These are phyloP conservation scores for Trichoderma oligosporum DNA, from an alignment of 2,329 filamentous ascomycete genomes.

Conservation along the genomic window DNA sequence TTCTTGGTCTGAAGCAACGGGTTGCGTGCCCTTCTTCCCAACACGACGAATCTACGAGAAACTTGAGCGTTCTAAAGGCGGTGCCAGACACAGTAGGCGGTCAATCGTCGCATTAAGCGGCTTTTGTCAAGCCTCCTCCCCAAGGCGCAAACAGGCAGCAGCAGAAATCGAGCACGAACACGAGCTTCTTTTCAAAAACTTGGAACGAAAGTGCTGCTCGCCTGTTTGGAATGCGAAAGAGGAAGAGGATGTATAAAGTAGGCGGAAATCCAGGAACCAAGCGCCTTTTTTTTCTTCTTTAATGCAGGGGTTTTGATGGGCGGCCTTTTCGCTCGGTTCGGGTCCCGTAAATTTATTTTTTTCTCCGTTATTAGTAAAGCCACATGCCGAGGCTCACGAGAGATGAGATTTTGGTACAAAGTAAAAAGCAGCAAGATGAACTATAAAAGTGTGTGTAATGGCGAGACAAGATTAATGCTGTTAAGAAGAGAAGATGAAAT, in stretches of 20 bases:
- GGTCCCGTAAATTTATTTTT: conserved; percentile 1
- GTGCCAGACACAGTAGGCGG: conserved; percentile 39
- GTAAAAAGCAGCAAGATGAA: conserved; percentile 4
- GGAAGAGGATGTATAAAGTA: conserved; percentile 1
- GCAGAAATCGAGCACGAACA: neutral
- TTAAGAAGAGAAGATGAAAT: neutral
- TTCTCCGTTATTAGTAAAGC: neutral
- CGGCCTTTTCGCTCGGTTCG: conserved; percentile 12
- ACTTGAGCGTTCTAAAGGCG: conserved; percentile 42
- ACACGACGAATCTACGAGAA: conserved; percentile 25
- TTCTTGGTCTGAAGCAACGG: neutral
- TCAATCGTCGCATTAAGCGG: conserved; percentile 27
- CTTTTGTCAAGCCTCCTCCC: neutral
- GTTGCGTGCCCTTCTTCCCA: neutral
- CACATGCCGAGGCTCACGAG: conserved; percentile 10
- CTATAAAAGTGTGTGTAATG: neutral
- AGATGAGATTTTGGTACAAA: conserved; percentile 6
- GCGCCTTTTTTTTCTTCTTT: too few relatives aligned
- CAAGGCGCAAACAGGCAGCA: neutral
- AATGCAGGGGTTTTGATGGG: conserved; percentile 10
- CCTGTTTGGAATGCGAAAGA: conserved; percentile 8
- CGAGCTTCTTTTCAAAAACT: neutral
- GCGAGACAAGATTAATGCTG: neutral
- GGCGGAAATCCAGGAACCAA: conserved; percentile 17
- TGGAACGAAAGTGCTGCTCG: neutral